These are phyloP conservation scores for Camelina laxa DNA, from an alignment of 345 rosid species.

Conservation along the genomic window DNA sequence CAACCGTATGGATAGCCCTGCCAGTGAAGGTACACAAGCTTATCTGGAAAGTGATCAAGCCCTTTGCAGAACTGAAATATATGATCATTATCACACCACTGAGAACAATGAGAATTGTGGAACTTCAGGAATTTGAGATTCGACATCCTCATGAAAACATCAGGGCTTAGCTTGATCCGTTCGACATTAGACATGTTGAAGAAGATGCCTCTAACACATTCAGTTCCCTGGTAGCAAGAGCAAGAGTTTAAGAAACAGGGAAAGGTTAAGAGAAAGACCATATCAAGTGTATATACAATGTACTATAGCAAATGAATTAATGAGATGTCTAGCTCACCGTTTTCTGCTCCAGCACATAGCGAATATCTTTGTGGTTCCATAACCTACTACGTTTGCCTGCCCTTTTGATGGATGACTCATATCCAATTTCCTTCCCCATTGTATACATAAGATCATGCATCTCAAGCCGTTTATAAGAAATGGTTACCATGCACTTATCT, in stretches of 20 bases:
- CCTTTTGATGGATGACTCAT: constrained; percentile 18
- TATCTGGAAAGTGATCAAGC: constrained; percentile 31
- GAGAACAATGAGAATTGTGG: constrained; percentile 31
- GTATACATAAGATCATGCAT: constrained; percentile 50
- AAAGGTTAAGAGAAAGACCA: neutral
- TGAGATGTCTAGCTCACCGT: neutral
- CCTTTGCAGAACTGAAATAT: neutral
- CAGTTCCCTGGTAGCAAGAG: constrained; percentile 38
- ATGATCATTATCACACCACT: constrained; percentile 1
- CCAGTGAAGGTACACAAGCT: constrained; percentile 47
- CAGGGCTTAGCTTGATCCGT: constrained; percentile 24
- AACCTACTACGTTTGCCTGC: constrained; percentile 40
- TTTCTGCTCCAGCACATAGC: constrained; percentile 2
- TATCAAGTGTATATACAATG: neutral
- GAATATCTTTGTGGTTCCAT: constrained; percentile 44
- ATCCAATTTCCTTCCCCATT: constrained; percentile 43
- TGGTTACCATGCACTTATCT: constrained; percentile 42
- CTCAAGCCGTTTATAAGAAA: constrained; percentile 10
- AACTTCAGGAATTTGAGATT: constrained; percentile 47
- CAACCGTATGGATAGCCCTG: constrained; percentile 35
- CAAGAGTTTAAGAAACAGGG: neutral
- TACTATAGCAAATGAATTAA: neutral
- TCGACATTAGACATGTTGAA: constrained; percentile 32
- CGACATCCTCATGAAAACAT: constrained; percentile 39
- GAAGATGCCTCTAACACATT: constrained; percentile 43